Base-by-base conservation (phyloP, 2,329 filamentous ascomycete species). In the Cryphonectria radicalis region DNA sequence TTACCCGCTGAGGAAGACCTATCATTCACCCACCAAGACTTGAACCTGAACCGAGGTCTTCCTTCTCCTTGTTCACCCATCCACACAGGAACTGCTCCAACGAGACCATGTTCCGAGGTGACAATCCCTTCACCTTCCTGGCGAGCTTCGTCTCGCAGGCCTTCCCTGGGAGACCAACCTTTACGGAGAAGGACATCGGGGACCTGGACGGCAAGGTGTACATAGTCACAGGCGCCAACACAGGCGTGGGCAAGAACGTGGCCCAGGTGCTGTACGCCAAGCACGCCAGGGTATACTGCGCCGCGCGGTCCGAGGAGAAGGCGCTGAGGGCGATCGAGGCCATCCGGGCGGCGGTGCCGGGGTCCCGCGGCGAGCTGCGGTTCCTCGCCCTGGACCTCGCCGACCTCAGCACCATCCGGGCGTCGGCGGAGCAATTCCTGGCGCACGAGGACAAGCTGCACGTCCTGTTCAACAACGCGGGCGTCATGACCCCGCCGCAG, bases 281-380 rank as follows among this genome's bases (percentile, higher is more conserved):
- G 37, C 83, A 86, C 67, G 86, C 79, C 67, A 86, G 80, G 14
- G 83, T 89, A 55, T 89, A 87, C 76, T 76, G 88, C 65, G 85
- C 84, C 4, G 83, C 82, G 3, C 84, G 86, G 57, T 83, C 80
- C 3, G 73, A 78, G 59, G 74, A 79, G 22, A 84, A 84, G 73
- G 83, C 80, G 46, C 75, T 80, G 4, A 69, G 73, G 0, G 84
- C 84, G 32, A 84, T 88, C 60, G 75, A 78, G 7, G 72, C 76
- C 14, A 84, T 88, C 73, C 76, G 80, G 63, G 46, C 67, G 0
- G 57, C 69, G 19, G 37, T 10, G 25, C 68, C 74, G 11, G 40
- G 73, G 22, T 74, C 76, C 19, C 76, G 75, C 14, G 77, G 74
- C 19, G 67, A 66, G 4, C 77, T 84, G 25, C 72, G 78, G n/a